Percentiles rank a stretch among this genome's conserved stretches.
phyloP scores from a whole-genome alignment of 768 basidiomycete species.

The Phylloporus rhodoxanthus region DNA sequence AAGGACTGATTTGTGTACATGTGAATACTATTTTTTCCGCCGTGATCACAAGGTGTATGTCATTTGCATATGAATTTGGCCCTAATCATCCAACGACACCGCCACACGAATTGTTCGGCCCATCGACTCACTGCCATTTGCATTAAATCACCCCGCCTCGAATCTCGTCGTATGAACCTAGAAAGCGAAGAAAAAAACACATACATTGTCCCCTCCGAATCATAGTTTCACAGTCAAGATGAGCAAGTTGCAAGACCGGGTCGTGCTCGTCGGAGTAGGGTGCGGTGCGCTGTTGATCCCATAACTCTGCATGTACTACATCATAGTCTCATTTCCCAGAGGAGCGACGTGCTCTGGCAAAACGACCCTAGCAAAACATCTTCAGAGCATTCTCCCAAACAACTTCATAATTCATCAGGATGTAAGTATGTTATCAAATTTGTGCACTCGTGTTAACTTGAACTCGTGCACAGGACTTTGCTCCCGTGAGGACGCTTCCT shows the following conservation, averaged over 20 bases:
- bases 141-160: background rate
- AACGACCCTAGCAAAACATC: slow-evolving; percentile 90
- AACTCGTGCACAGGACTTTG: slow-evolving; percentile 68
- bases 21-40: too few species aligned
- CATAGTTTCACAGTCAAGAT: slow-evolving; percentile 8
- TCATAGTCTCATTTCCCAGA: slow-evolving; percentile 34
- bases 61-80: too few species aligned
- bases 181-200: background rate
- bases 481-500: slow-evolving; percentile 54
- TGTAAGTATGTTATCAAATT: slow-evolving; percentile 42
- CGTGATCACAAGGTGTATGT: too few species aligned
- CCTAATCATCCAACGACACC: too few species aligned
- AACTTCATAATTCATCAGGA: slow-evolving; percentile 92
- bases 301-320: background rate
- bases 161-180: background rate
- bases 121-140: too few species aligned
- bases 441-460: slow-evolving; percentile 1
- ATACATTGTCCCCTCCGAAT: background rate
- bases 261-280: slow-evolving; percentile 54
- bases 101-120: background rate
- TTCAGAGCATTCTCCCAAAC: slow-evolving; percentile 64
- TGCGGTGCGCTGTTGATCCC: slow-evolving; percentile 17
- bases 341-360: slow-evolving; percentile 95
- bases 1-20: background rate
- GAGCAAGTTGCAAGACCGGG: slow-evolving; percentile 16